These are phyloP conservation scores for Yamadazyma friedrichii DNA, from an alignment of 1,139 yeast genomes.

Conservation along the genomic window DNA sequence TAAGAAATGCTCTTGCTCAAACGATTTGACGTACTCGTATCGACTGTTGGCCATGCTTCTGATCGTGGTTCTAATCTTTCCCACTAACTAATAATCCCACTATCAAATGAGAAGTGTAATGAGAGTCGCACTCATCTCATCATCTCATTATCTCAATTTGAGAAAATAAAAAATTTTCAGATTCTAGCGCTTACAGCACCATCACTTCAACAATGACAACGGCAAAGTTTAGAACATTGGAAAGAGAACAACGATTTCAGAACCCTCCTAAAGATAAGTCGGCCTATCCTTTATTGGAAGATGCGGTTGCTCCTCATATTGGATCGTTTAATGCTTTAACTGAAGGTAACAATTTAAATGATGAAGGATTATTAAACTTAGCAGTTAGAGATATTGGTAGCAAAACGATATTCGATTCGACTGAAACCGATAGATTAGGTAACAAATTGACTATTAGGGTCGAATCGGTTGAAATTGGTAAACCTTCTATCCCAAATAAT, in stretches of 20 bases:
- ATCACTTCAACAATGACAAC: slow-evolving; percentile 7
- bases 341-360: slow-evolving; percentile 56
- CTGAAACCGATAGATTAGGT: slow-evolving; percentile 58
- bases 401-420: slow-evolving; percentile 78
- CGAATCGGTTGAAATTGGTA: slow-evolving; percentile 82
- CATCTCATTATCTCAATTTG: no score
- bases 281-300: slow-evolving; percentile 76
- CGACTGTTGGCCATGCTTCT: slow-evolving; percentile 74
- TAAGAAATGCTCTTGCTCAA: slow-evolving; percentile 71
- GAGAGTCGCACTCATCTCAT: slow-evolving; percentile 4
- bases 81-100: no score
- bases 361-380: slow-evolving; percentile 78
- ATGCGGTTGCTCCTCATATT: slow-evolving; percentile 91
- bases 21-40: slow-evolving; percentile 80
- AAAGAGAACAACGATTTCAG: slow-evolving; percentile 79
- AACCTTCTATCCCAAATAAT: slow-evolving; percentile 69
- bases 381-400: slow-evolving; percentile 89
- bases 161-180: slow-evolving; percentile 1
- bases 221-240: slow-evolving; percentile 77
- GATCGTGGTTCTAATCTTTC: neutral
- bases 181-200: neutral
- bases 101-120: no score
- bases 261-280: slow-evolving; percentile 88
- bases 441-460: slow-evolving; percentile 79
- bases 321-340: slow-evolving; percentile 96